Percentiles rank a stretch among this genome's conserved stretches.
phyloP scores from a whole-genome alignment of 768 basidiomycete genomes.

The Arthromyces matolae region DNA sequence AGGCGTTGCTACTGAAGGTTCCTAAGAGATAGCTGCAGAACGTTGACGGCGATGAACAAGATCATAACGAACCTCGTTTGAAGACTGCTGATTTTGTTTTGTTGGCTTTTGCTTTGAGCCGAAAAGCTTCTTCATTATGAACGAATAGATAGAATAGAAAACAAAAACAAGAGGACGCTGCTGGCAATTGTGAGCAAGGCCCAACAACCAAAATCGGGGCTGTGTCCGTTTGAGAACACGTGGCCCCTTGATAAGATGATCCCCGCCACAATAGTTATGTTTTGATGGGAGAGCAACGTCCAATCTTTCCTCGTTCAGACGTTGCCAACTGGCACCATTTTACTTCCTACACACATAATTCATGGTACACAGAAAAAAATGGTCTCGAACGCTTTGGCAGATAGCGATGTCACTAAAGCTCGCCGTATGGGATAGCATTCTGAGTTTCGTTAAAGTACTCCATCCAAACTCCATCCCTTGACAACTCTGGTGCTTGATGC shows the following conservation, averaged over 20 bases:
- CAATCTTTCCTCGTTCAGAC: no score
- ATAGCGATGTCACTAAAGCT: no score
- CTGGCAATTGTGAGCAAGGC: no score
- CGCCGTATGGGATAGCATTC: conserved; percentile 25
- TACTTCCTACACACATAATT: background rate
- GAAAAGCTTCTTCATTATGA: conserved; percentile 8
- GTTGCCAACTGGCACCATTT: background rate
- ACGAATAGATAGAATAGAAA: background rate
- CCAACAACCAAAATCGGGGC: conserved; percentile 8
- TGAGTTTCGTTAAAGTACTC: conserved; percentile 21
- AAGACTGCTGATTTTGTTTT: conserved; percentile 27
- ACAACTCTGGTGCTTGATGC: conserved; percentile 30
- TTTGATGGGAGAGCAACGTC: no score
- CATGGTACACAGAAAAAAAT: background rate
- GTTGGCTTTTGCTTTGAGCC: conserved; percentile 33
- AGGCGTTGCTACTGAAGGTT: conserved; percentile 26
- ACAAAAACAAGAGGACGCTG: background rate
- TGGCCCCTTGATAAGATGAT: background rate
- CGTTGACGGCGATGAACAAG: background rate
- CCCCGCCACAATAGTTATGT: conserved; percentile 3
- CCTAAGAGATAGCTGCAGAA: conserved; percentile 12
- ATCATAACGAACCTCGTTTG: conserved; percentile 25
- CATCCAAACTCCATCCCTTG: conserved; percentile 13
- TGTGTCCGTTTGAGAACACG: conserved; percentile 2
- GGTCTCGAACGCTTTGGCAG: no score